phyloP scores from a whole-genome alignment of 202 grass and related monocot genomes.

The Carex arenaria region DNA sequence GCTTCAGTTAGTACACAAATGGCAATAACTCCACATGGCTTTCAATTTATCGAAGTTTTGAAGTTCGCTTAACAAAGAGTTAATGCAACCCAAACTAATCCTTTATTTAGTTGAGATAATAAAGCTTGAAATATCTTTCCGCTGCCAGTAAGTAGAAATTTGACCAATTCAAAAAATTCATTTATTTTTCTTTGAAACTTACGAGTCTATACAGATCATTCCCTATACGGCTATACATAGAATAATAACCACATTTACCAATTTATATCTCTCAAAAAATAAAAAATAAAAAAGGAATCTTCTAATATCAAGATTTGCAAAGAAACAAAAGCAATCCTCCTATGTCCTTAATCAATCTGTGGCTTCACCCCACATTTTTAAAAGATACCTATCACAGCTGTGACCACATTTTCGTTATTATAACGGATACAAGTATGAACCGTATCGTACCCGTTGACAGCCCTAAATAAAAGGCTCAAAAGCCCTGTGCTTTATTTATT shows the following conservation, averaged over 20 bases:
- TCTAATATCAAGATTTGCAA: background rate
- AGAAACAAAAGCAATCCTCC: background rate
- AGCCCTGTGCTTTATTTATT: background rate
- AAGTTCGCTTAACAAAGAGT: background rate
- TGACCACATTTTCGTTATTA: constrained; percentile 7
- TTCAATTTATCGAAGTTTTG: background rate
- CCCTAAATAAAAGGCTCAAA: no score
- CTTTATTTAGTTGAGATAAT: background rate
- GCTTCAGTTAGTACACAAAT: background rate
- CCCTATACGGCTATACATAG: background rate
- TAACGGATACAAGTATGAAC: no score
- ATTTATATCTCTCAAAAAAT: background rate
- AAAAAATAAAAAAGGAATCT: background rate
- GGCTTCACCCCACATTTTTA: constrained; percentile 76
- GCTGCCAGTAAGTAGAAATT: background rate
- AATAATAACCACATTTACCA: background rate
- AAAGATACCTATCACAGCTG: constrained; percentile 64
- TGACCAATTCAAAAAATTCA: background rate
- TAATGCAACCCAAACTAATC: background rate
- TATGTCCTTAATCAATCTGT: constrained; percentile 11
- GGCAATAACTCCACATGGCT: background rate
- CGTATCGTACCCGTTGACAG: no score
- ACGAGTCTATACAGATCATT: background rate
- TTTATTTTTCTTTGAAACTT: background rate
- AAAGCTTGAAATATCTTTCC: background rate